A percentile compares a stretch with the other conserved stretches of the same genome.
Evolutionary conservation across 2,329 filamentous ascomycete genomes (phyloP).

Genomic region (Hirsutella thompsonii): DNA sequence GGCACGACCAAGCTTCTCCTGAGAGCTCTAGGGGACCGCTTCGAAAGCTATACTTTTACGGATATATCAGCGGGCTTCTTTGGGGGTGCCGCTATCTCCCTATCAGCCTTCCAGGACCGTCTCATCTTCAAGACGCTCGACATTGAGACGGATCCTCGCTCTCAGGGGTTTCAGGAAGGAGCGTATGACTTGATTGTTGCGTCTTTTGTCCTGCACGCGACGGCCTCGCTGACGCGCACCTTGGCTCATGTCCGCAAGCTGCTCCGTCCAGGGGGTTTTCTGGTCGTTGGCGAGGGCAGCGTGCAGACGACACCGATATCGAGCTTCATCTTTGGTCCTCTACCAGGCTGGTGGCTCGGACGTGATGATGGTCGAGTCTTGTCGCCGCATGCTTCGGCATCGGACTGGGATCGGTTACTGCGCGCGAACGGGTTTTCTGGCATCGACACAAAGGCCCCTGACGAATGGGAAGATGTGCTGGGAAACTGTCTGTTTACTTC

Average conservation of each 20-base stretch:
- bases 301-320: background rate
- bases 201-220: conserved; percentile 11
- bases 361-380: conserved; percentile 8
- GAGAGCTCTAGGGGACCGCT: conserved; percentile 13
- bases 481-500: background rate
- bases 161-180: conserved; percentile 15
- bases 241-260: conserved; percentile 19
- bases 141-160: conserved; percentile 7
- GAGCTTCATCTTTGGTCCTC: conserved; percentile 2
- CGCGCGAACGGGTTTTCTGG: conserved; percentile 4
- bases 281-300: conserved; percentile 29
- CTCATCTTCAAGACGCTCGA: conserved; percentile 10
- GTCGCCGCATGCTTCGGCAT: conserved; percentile 1
- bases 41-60: conserved; percentile 27
- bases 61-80: conserved; percentile 28
- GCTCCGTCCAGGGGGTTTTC: conserved; percentile 29
- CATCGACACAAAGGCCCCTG: background rate
- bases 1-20: conserved; percentile 26
- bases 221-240: conserved; percentile 8
- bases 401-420: background rate
- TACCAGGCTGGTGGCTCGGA: conserved; percentile 17
- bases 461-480: background rate
- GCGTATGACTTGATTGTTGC: conserved; percentile 24
- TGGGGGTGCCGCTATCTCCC: conserved; percentile 15
- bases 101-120: conserved; percentile 8